Percentiles rank a stretch among this genome's conserved stretches.
Evolutionary conservation across 257 asterid genomes (phyloP).

Genomic region (Fraxinus americana): DNA sequence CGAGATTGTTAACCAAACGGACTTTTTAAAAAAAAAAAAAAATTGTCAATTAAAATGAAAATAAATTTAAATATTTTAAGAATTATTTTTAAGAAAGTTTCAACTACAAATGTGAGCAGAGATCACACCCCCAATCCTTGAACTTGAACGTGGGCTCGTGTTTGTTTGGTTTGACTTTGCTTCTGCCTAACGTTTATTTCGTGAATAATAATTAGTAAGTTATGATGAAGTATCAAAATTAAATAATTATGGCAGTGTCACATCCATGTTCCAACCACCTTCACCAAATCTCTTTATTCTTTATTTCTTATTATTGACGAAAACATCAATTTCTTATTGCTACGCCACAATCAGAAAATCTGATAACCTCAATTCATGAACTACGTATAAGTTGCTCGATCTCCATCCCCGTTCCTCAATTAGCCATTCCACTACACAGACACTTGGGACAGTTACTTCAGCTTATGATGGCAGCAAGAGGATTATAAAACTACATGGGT

Average conservation of each 20-base stretch:
- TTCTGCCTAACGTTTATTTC: slow-evolving; percentile 6
- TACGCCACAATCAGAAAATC: slow-evolving; percentile 4
- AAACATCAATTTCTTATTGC: neutral
- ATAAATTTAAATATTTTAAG: neutral
- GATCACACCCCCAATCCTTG: neutral
- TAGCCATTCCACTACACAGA: too few relatives aligned
- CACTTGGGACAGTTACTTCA: too few relatives aligned
- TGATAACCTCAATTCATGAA: neutral
- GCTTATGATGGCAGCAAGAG: too few relatives aligned
- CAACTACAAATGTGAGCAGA: neutral
- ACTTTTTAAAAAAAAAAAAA: too few relatives aligned
- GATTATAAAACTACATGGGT: too few relatives aligned
- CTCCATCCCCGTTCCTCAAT: too few relatives aligned
- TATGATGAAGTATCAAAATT: neutral
- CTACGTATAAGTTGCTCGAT: too few relatives aligned
- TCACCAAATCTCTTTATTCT: neutral
- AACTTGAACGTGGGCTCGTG: slow-evolving; percentile 40
- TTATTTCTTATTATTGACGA: neutral
- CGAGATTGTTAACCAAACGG: too few relatives aligned
- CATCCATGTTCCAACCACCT: neutral
- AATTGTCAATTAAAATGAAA: neutral
- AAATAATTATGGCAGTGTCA: neutral
- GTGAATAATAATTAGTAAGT: neutral
- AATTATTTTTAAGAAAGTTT: neutral
- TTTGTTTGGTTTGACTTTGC: slow-evolving; percentile 34